These are phyloP conservation scores for Adansonia gregorii DNA, from an alignment of 441 rosid species.

Conservation along the genomic window DNA sequence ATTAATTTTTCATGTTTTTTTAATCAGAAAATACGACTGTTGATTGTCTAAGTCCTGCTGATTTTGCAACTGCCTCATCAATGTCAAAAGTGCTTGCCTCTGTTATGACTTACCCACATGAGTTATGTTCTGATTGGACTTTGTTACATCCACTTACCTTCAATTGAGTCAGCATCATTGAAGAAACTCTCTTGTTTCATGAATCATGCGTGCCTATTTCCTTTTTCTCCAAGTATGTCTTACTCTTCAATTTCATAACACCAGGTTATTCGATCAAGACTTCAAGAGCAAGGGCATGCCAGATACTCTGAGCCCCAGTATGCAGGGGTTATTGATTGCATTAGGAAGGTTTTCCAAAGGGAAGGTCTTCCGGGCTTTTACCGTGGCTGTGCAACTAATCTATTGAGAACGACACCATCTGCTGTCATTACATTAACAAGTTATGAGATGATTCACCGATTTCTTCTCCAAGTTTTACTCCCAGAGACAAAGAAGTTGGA, in stretches of 20 bases:
- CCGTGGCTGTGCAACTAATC: conserved; percentile 93
- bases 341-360: conserved; percentile 68
- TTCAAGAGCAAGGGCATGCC: conserved; percentile 93
- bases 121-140: conserved; percentile 45
- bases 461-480: conserved; percentile 49
- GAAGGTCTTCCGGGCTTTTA: conserved; percentile 86
- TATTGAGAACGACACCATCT: conserved; percentile 90
- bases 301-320: conserved; percentile 55
- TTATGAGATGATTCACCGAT: conserved; percentile 83
- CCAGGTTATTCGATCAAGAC: conserved; percentile 95
- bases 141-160: background rate
- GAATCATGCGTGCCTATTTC: conserved; percentile 20
- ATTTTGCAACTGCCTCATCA: conserved; percentile 80
- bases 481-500: conserved; percentile 42
- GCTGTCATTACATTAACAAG: conserved; percentile 92
- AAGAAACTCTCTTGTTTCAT: conserved; percentile 9
- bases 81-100: conserved; percentile 84
- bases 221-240: background rate
- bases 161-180: background rate
- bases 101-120: conserved; percentile 82
- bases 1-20: conserved; percentile 10
- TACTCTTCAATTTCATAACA: conserved; percentile 22
- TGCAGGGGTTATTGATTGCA: conserved; percentile 72
- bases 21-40: conserved; percentile 61
- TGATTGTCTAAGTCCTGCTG: conserved; percentile 58